These are phyloP conservation scores for Isoetes taiwanensis DNA, from an alignment of 75 land plant species.

Conservation along the genomic window DNA sequence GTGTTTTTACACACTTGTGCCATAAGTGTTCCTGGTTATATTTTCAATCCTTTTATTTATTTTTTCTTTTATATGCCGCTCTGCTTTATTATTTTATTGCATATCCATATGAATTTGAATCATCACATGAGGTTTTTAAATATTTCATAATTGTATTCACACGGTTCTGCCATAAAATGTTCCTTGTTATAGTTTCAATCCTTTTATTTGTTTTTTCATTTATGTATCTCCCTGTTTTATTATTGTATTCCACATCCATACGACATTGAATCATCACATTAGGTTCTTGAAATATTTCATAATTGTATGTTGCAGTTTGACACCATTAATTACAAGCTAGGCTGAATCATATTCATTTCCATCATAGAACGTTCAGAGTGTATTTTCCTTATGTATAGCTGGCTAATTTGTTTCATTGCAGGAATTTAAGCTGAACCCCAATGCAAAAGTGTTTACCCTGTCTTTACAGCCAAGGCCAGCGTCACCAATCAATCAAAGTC, in stretches of 20 bases:
- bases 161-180: too few species aligned
- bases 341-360: not conserved
- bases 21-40: too few species aligned
- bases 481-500: conserved; percentile 32
- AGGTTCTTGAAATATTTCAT: not conserved
- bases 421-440: conserved; percentile 77
- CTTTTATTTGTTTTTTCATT: too few species aligned
- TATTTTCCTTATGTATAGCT: not conserved
- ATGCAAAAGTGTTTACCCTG: conserved; percentile 57
- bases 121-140: too few species aligned
- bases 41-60: not conserved
- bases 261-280: too few species aligned
- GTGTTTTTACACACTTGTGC: too few species aligned
- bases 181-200: too few species aligned
- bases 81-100: not conserved
- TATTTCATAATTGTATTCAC: too few species aligned
- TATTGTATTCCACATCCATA: too few species aligned
- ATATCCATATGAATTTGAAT: too few species aligned
- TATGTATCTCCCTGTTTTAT: too few species aligned
- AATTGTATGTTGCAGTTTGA: not conserved
- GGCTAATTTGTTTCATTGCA: conserved; percentile 7
- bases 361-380: not conserved
- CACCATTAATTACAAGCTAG: not conserved
- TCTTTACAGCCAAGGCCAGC: conserved; percentile 35
- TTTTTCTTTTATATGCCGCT: not conserved